phyloP scores from a whole-genome alignment of 202 grass and related monocot species.

The Panicum hallii region DNA sequence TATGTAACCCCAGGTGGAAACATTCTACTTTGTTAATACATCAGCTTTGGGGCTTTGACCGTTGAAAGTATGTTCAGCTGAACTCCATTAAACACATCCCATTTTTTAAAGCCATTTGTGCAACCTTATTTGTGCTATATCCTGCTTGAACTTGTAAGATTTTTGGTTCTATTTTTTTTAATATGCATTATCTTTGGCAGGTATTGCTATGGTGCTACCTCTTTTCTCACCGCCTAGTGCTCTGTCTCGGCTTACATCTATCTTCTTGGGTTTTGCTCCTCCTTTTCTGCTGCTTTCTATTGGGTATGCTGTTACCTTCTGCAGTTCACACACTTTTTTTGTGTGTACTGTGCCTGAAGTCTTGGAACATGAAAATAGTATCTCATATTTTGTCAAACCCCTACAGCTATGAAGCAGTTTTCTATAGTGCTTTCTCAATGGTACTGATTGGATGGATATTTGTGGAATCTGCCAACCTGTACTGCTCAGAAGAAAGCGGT shows the following conservation, averaged over 20 bases:
- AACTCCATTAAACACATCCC: constrained; percentile 1
- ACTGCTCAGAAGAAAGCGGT: constrained; percentile 61
- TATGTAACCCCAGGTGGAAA: constrained; percentile 9
- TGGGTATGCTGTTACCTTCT: constrained; percentile 68
- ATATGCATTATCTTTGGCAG: constrained; percentile 59
- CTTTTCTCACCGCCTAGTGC: constrained; percentile 79
- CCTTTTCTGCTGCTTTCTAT: constrained; percentile 92
- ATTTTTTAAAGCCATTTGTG: constrained; percentile 19
- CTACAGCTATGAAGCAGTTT: constrained; percentile 95
- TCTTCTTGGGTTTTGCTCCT: constrained; percentile 97
- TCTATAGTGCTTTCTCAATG: constrained; percentile 87
- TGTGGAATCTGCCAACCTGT: constrained; percentile 75
- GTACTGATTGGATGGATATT: constrained; percentile 91
- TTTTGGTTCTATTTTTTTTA: constrained; percentile 34
- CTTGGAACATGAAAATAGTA: constrained; percentile 23
- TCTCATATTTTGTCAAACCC: constrained; percentile 24
- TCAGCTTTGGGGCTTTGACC: constrained; percentile 20
- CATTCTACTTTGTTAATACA: constrained; percentile 14
- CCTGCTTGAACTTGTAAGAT: constrained; percentile 19
- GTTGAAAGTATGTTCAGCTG: constrained; percentile 4
- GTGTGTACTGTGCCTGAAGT: constrained; percentile 27
- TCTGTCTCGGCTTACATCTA: constrained; percentile 93
- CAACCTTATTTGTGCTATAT: constrained; percentile 8
- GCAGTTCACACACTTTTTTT: constrained; percentile 30
- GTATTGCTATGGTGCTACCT: constrained; percentile 79